These are phyloP conservation scores for Pichia sp. DNA, from an alignment of 1,139 yeast species.

Conservation along the genomic window DNA sequence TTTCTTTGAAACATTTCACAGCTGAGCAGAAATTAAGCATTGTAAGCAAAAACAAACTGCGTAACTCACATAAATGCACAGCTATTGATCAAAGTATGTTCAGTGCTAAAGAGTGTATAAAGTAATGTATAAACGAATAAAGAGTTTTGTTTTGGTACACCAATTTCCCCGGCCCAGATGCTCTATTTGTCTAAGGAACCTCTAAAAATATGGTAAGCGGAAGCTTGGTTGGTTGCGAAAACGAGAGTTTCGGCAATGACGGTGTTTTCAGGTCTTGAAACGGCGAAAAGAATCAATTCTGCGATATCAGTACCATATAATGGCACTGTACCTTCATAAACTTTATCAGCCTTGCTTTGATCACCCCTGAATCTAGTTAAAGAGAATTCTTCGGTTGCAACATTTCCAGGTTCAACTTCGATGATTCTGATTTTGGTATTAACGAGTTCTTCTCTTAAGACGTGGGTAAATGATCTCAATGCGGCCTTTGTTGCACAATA, in stretches of 20 bases:
- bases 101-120: too few relatives aligned
- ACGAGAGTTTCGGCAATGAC: constrained; percentile 44
- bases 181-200: constrained; percentile 15
- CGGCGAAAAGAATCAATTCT: constrained; percentile 41
- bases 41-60: too few relatives aligned
- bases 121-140: too few relatives aligned
- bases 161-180: background rate
- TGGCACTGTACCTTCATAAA: constrained; percentile 40
- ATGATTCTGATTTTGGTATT: constrained; percentile 39
- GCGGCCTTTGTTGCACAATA: constrained; percentile 47
- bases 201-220: constrained; percentile 52
- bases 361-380: constrained; percentile 41
- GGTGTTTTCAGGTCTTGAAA: constrained; percentile 39
- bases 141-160: too few relatives aligned
- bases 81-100: too few relatives aligned
- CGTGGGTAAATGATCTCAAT: constrained; percentile 37
- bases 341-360: constrained; percentile 32
- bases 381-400: constrained; percentile 44
- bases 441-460: constrained; percentile 40
- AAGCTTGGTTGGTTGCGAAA: constrained; percentile 44
- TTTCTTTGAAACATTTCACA: too few relatives aligned
- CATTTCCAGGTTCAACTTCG: constrained; percentile 46
- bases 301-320: constrained; percentile 42
- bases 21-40: too few relatives aligned
- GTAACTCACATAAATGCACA: too few relatives aligned